These are phyloP conservation scores for Biscogniauxia sp. DNA, from an alignment of 2,329 filamentous ascomycete species.

Conservation along the genomic window DNA sequence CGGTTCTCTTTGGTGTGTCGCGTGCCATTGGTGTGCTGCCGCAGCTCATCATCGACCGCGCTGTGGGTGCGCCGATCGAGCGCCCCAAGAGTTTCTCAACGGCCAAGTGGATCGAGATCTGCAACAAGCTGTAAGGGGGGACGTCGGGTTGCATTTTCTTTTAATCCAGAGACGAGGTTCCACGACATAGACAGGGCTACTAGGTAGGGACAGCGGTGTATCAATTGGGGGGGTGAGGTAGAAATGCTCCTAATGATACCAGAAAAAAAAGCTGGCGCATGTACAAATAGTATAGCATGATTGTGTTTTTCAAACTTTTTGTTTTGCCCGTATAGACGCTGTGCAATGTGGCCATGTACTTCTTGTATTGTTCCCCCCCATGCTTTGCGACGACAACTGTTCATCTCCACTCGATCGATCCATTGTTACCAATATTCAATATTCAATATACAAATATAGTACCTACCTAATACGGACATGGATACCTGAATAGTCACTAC, in stretches of 20 bases:
- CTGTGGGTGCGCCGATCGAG: constrained; percentile 95
- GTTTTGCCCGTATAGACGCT: constrained; percentile 1
- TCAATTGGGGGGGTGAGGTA: constrained; percentile 27
- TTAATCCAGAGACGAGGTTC: constrained; percentile 25
- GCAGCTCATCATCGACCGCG: constrained; percentile 99
- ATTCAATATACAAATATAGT: not conserved
- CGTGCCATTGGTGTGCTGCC: constrained; percentile 97
- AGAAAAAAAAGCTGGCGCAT: constrained; percentile 30
- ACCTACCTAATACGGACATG: not conserved
- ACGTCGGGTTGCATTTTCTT: constrained; percentile 21
- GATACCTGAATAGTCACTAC: not conserved
- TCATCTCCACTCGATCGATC: not conserved
- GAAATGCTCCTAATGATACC: constrained; percentile 33
- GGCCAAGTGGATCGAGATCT: constrained; percentile 91
- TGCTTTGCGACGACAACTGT: not conserved
- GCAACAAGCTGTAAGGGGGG: constrained; percentile 76
- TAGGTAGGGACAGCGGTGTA: constrained; percentile 29
- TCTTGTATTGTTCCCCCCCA: not conserved
- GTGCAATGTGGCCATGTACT: constrained; percentile 10
- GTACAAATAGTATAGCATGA: constrained; percentile 33
- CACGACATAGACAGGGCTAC: constrained; percentile 31
- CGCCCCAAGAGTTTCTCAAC: constrained; percentile 99
- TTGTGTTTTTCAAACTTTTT: constrained; percentile 21
- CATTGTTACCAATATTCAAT: not conserved
- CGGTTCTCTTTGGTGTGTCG: constrained; percentile 97